phyloP scores from a whole-genome alignment of 345 rosid species.

The Populus tremula region DNA sequence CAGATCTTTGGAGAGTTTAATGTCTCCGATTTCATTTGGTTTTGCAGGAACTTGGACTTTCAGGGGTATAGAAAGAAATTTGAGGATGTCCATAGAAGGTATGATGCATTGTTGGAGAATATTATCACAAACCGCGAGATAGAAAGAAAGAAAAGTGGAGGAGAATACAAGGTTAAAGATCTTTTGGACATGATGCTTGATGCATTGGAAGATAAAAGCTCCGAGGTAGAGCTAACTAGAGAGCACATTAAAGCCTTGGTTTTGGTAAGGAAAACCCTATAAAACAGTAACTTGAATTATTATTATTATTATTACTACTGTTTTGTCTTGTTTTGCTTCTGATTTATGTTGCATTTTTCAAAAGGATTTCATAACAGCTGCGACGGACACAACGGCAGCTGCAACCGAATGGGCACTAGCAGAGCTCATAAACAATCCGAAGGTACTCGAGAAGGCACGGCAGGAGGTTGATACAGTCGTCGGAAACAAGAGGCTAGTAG shows the following conservation, averaged over 20 bases:
- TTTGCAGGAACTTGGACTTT: slow-evolving; percentile 35
- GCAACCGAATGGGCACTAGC: slow-evolving; percentile 44
- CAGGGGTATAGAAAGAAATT: slow-evolving; percentile 35
- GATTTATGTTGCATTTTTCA: not conserved
- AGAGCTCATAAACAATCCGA: slow-evolving; percentile 44
- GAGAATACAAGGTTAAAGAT: slow-evolving; percentile 26
- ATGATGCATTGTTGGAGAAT: slow-evolving; percentile 36
- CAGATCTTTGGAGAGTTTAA: slow-evolving; percentile 47
- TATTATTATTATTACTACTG: too few species aligned
- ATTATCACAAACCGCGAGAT: slow-evolving; percentile 30
- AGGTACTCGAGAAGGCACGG: slow-evolving; percentile 31
- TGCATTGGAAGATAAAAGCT: slow-evolving; percentile 25
- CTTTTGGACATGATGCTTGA: slow-evolving; percentile 45
- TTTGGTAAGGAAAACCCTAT: slow-evolving; percentile 18
- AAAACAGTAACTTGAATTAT: not conserved
- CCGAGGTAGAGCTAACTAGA: slow-evolving; percentile 32
- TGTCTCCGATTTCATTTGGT: slow-evolving; percentile 44
- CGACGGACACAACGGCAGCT: slow-evolving; percentile 42
- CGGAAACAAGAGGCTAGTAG: slow-evolving; percentile 29
- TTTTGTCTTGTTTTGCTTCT: too few species aligned
- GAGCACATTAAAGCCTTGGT: slow-evolving; percentile 38
- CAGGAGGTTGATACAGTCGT: slow-evolving; percentile 36
- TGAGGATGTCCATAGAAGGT: slow-evolving; percentile 28
- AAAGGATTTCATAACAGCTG: slow-evolving; percentile 49
- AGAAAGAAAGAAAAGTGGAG: slow-evolving; percentile 8